Percentiles rank a stretch among this genome's conserved stretches.
phyloP scores from a whole-genome alignment of 2,329 filamentous ascomycete genomes.

The Calonectria honghensis region DNA sequence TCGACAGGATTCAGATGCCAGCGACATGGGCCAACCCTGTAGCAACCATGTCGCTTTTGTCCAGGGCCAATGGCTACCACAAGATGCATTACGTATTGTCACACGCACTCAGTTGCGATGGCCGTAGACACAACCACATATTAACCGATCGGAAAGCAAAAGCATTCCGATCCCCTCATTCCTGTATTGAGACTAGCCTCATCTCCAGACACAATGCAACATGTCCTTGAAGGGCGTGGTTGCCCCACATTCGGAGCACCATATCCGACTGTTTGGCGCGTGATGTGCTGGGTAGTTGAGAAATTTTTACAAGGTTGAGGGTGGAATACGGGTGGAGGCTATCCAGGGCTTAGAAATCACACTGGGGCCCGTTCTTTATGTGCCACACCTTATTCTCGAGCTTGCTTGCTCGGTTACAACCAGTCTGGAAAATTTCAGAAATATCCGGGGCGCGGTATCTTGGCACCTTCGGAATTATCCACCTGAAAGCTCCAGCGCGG shows the following conservation, averaged over 20 bases:
- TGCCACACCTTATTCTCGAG: neutral
- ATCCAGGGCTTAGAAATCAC: conserved; percentile 15
- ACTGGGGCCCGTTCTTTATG: no score
- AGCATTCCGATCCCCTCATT: conserved; percentile 16
- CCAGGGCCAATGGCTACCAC: neutral
- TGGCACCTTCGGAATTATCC: neutral
- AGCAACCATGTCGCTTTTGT: neutral
- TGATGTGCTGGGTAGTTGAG: neutral
- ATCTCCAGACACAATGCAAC: neutral
- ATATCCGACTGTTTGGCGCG: neutral
- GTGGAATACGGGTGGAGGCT: neutral
- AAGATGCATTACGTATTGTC: neutral
- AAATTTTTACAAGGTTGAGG: conserved; percentile 12
- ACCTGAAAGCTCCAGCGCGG: neutral
- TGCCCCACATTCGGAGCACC: conserved; percentile 18
- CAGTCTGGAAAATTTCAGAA: neutral
- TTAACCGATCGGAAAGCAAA: neutral
- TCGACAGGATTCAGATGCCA: neutral
- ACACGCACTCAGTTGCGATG: neutral
- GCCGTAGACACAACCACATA: neutral
- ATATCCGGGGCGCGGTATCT: neutral
- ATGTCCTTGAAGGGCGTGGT: conserved; percentile 5
- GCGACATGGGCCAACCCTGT: no score
- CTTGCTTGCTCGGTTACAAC: neutral
- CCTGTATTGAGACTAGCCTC: conserved; percentile 23